Evolutionary conservation across 352 stramenopile genomes (phyloP).

Genomic region (Phytophthora multivora): DNA sequence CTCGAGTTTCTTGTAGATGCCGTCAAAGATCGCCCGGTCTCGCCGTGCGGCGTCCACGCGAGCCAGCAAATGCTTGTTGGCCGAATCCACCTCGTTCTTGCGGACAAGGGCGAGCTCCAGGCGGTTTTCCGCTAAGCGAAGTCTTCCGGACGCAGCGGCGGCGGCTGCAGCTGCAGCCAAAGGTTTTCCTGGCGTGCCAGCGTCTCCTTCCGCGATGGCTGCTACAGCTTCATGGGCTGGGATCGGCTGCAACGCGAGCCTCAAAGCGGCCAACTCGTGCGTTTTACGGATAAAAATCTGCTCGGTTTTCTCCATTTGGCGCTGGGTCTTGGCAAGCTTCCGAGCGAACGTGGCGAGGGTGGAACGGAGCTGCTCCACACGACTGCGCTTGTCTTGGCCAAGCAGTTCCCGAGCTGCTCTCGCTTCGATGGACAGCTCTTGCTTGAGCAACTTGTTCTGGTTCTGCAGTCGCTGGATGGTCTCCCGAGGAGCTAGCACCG

Average conservation of each 20-base stretch:
- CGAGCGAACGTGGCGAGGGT: constrained; percentile 49
- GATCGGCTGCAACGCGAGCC: constrained; percentile 34
- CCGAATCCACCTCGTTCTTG: constrained; percentile 82
- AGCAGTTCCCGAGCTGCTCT: constrained; percentile 60
- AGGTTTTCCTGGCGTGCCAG: constrained; percentile 28
- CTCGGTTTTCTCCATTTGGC: constrained; percentile 49
- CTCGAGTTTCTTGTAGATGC: constrained; percentile 89
- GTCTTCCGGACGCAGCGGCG: constrained; percentile 47
- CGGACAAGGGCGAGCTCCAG: constrained; percentile 79
- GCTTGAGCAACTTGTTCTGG: constrained; percentile 76
- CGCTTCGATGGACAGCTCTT: constrained; percentile 73
- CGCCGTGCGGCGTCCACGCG: constrained; percentile 73
- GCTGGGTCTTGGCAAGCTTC: constrained; percentile 56
- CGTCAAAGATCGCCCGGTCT: constrained; percentile 79
- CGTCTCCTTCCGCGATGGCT: constrained; percentile 12
- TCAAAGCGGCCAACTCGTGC: constrained; percentile 48
- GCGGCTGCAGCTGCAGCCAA: constrained; percentile 38
- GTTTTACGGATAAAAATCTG: constrained; percentile 51
- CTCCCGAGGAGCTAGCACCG: constrained; percentile 71
- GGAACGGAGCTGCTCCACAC: constrained; percentile 61
- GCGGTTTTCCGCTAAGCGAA: constrained; percentile 72
- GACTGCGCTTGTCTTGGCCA: constrained; percentile 55
- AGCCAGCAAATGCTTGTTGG: constrained; percentile 76
- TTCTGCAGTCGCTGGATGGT: constrained; percentile 76
- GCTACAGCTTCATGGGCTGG: constrained; percentile 18